Percentiles rank a stretch among this genome's conserved stretches.
Evolutionary conservation across 1,139 yeast genomes (phyloP).

Genomic region (Kluyveromyces sp.): DNA sequence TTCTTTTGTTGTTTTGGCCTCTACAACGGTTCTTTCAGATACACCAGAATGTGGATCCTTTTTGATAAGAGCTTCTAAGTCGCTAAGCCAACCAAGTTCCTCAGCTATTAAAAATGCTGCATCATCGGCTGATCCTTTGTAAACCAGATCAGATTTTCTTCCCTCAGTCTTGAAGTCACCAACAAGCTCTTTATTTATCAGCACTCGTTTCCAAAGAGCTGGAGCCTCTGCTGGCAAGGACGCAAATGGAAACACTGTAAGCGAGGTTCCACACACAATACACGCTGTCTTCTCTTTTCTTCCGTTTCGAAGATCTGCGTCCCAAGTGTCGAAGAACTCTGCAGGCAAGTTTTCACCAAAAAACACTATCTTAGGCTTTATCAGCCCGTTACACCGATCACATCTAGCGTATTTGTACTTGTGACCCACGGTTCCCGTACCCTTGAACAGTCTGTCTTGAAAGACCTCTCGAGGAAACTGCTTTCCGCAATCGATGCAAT

Average conservation of each 20-base stretch:
- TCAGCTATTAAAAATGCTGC: constrained; percentile 49
- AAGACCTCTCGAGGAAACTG: constrained; percentile 50
- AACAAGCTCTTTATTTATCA: constrained; percentile 69
- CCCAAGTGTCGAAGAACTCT: constrained; percentile 62
- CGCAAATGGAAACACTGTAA: constrained; percentile 88
- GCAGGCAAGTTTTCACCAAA: constrained; percentile 83
- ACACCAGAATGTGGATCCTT: too few relatives aligned
- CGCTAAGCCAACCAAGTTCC: constrained; percentile 58
- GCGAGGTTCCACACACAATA: constrained; percentile 86
- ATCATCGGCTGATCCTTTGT: constrained; percentile 57
- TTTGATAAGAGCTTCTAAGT: constrained; percentile 36
- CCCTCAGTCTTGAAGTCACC: constrained; percentile 56
- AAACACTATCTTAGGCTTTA: constrained; percentile 89
- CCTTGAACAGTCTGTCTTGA: constrained; percentile 36
- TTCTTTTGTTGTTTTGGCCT: constrained; percentile 11
- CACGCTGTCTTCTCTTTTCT: constrained; percentile 54
- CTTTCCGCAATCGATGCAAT: constrained; percentile 66
- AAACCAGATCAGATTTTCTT: constrained; percentile 53
- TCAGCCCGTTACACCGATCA: constrained; percentile 49
- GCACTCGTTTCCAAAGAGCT: constrained; percentile 44
- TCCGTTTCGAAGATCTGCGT: constrained; percentile 26
- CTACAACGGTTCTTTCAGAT: constrained; percentile 14
- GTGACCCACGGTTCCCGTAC: constrained; percentile 2
- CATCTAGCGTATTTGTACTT: constrained; percentile 50
- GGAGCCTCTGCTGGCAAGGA: constrained; percentile 63